Evolutionary conservation across 768 basidiomycete species (phyloP).

Genomic region (Mycena albidolilacea): DNA sequence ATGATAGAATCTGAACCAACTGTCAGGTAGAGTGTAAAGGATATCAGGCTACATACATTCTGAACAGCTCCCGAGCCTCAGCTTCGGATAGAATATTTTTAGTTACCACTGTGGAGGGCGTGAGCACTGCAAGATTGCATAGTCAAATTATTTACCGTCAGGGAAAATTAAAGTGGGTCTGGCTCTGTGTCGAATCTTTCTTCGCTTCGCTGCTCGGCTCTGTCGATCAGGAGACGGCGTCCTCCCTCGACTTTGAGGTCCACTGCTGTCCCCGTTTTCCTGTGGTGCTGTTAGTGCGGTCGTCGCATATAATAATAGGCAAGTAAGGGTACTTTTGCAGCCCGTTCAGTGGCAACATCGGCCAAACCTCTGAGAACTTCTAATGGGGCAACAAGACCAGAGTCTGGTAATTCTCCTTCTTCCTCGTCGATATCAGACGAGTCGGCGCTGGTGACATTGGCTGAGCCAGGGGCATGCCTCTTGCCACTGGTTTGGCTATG

Average conservation of each 20-base stretch:
- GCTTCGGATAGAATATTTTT: slow-evolving; percentile 85
- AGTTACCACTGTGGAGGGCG: slow-evolving; percentile 74
- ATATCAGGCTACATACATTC: slow-evolving; percentile 69
- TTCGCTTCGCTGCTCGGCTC: slow-evolving; percentile 77
- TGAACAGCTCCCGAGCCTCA: slow-evolving; percentile 90
- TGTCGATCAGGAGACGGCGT: slow-evolving; percentile 82
- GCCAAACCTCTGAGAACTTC: slow-evolving; percentile 87
- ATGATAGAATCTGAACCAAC: slow-evolving; percentile 79
- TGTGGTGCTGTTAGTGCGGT: slow-evolving; percentile 48
- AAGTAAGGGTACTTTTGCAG: slow-evolving; percentile 72
- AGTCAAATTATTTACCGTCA: slow-evolving; percentile 69
- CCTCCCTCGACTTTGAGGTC: slow-evolving; percentile 81
- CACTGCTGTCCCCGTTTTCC: slow-evolving; percentile 86
- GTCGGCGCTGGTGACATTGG: slow-evolving; percentile 82
- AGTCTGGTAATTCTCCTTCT: slow-evolving; percentile 85
- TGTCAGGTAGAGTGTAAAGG: slow-evolving; percentile 29
- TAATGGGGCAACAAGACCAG: slow-evolving; percentile 89
- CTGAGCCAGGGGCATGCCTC: slow-evolving; percentile 72
- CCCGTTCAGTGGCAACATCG: slow-evolving; percentile 85
- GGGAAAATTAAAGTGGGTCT: slow-evolving; percentile 76
- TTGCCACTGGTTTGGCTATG: slow-evolving; percentile 60
- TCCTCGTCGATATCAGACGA: slow-evolving; percentile 91
- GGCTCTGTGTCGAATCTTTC: slow-evolving; percentile 77
- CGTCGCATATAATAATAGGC: slow-evolving; percentile 8
- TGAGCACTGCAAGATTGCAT: slow-evolving; percentile 17